Conservation (phyloP, 495 filamentous ascomycete species). For the Hypoxylon lienhwacheense region DNA sequence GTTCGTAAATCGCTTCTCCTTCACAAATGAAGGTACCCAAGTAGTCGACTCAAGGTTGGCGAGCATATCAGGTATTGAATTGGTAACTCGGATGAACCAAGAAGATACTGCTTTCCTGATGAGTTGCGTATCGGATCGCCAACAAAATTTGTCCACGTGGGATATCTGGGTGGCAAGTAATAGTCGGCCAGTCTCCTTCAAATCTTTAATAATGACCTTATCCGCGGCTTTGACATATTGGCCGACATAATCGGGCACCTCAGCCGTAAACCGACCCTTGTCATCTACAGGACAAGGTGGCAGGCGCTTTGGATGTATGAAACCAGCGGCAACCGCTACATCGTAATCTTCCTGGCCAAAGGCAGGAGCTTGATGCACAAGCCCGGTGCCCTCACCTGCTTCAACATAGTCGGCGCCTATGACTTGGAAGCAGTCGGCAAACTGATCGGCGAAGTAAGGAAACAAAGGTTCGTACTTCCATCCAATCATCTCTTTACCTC, state of each 20-base stretch:
- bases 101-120: slow-evolving; percentile 93
- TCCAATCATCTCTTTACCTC: slow-evolving; percentile 84
- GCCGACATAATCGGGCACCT: slow-evolving; percentile 82
- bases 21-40: slow-evolving; percentile 92
- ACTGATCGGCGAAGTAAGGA: slow-evolving; percentile 90
- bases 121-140: slow-evolving; percentile 90
- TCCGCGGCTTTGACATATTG: slow-evolving; percentile 94
- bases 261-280: slow-evolving; percentile 74
- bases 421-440: slow-evolving; percentile 90
- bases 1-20: slow-evolving; percentile 79
- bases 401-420: slow-evolving; percentile 89
- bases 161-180: slow-evolving; percentile 88
- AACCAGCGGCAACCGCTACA: slow-evolving; percentile 72
- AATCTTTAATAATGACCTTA: slow-evolving; percentile 88
- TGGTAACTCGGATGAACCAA: slow-evolving; percentile 90
- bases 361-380: slow-evolving; percentile 93
- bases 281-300: slow-evolving; percentile 92
- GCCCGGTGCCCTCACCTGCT: slow-evolving; percentile 87
- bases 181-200: slow-evolving; percentile 78
- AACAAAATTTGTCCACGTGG: slow-evolving; percentile 95
- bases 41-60: slow-evolving; percentile 86
- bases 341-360: slow-evolving; percentile 98
- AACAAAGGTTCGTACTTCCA: slow-evolving; percentile 94
- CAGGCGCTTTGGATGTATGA: slow-evolving; percentile 72
- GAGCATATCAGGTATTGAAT: slow-evolving; percentile 87